Percentiles rank a stretch among this genome's conserved stretches.
Conservation (phyloP, 192 early-diverging fungal species). For the Coemansia sp. region DNA sequence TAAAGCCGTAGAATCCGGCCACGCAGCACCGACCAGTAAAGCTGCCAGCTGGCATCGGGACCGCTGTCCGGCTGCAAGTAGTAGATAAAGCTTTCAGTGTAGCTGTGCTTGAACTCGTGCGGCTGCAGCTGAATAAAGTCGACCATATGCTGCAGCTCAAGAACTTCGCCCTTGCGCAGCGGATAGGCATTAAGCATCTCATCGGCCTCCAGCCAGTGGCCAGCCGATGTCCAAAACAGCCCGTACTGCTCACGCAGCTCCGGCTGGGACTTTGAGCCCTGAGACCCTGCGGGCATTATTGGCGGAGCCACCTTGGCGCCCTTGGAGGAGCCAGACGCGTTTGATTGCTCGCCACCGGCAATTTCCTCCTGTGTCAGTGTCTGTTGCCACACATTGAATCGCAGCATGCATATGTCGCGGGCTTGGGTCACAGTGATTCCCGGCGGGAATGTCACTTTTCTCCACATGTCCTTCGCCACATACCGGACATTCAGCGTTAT, state of each 20-base stretch:
- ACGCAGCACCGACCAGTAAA: conserved; percentile 51
- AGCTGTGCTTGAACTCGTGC: conserved; percentile 50
- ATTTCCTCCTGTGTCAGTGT: conserved; percentile 15
- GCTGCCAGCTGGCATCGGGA: conserved; percentile 27
- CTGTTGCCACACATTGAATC: conserved; percentile 56
- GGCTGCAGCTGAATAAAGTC: conserved; percentile 54
- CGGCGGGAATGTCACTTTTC: conserved; percentile 50
- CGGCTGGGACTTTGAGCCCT: conserved; percentile 8
- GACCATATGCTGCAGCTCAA: conserved; percentile 53
- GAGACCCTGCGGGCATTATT: conserved; percentile 16
- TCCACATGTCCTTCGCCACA: conserved; percentile 55
- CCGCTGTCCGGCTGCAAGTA: conserved; percentile 31
- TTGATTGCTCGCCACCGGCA: conserved; percentile 1
- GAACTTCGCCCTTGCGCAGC: conserved; percentile 47
- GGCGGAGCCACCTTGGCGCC: background rate
- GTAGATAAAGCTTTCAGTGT: conserved; percentile 50
- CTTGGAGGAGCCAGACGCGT: background rate
- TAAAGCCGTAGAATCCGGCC: conserved; percentile 37
- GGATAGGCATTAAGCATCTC: conserved; percentile 53
- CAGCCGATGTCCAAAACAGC: conserved; percentile 54
- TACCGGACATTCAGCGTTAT: conserved; percentile 52
- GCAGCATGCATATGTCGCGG: conserved; percentile 55
- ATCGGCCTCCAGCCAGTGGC: conserved; percentile 54
- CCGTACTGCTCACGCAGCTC: conserved; percentile 56
- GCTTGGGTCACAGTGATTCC: conserved; percentile 55